These are phyloP conservation scores for Obba rivulosa DNA, from an alignment of 768 basidiomycete species.

Conservation along the genomic window DNA sequence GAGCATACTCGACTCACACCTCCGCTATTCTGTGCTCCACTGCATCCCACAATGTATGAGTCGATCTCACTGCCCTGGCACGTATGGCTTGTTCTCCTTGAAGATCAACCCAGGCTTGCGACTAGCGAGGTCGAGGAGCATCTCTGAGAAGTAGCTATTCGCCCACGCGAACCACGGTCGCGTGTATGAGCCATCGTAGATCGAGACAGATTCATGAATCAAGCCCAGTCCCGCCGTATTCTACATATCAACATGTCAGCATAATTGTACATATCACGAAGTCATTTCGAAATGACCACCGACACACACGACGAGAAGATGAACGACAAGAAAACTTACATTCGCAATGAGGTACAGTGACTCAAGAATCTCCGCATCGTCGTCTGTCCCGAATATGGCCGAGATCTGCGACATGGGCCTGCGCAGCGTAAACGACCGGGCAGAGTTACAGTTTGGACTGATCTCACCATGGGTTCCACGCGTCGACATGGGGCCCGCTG, in stretches of 20 bases:
- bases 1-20: too few species aligned
- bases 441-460: neutral
- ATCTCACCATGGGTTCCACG: conserved; percentile 63
- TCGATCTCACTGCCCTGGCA: conserved; percentile 44
- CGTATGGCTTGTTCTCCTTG: conserved; percentile 48
- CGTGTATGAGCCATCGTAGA: conserved; percentile 57
- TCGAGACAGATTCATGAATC: conserved; percentile 69
- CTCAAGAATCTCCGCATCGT: conserved; percentile 61
- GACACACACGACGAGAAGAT: too few species aligned
- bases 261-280: neutral
- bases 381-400: conserved; percentile 67
- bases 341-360: conserved; percentile 64
- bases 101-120: conserved; percentile 69
- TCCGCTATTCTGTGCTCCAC: too few species aligned
- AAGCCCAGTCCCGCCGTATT: conserved; percentile 72
- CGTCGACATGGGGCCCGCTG: conserved; percentile 71
- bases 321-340: conserved; percentile 35
- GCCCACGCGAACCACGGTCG: conserved; percentile 82
- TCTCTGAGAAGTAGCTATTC: conserved; percentile 80
- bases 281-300: too few species aligned
- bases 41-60: too few species aligned
- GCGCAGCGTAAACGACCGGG: neutral
- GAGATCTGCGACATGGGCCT: conserved; percentile 82
- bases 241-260: conserved; percentile 28
- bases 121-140: conserved; percentile 70